Evolutionary conservation across 2,329 filamentous ascomycete species (phyloP).

Genomic region (Exophiala alcalophila): DNA sequence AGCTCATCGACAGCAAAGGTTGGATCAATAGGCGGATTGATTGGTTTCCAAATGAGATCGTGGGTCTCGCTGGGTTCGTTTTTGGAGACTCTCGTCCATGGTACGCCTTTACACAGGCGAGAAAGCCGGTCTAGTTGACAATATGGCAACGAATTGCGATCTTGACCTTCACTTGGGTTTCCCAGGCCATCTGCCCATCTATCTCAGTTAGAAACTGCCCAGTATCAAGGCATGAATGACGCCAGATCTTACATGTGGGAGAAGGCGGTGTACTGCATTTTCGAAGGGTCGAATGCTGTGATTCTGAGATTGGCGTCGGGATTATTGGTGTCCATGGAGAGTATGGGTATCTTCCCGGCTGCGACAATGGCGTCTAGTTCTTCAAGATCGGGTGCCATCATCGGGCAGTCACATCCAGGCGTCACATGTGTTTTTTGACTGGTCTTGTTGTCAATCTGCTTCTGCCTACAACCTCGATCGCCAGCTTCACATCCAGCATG

Average conservation of each 20-base stretch:
- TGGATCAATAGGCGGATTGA: background rate
- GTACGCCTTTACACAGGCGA: background rate
- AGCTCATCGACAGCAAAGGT: too few relatives aligned
- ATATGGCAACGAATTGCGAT: background rate
- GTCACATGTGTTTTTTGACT: too few relatives aligned
- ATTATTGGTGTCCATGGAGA: background rate
- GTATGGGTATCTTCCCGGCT: background rate
- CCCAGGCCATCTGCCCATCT: background rate
- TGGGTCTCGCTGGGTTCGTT: background rate
- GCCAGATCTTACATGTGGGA: conserved; percentile 6
- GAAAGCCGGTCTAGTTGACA: background rate
- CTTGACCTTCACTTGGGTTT: background rate
- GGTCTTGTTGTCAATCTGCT: too few relatives aligned
- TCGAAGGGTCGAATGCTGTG: background rate
- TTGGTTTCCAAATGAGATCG: background rate
- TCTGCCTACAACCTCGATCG: too few relatives aligned
- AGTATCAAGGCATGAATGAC: background rate
- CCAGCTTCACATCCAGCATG: too few relatives aligned
- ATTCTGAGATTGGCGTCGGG: background rate
- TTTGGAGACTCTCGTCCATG: background rate
- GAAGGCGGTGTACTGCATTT: background rate
- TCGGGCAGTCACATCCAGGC: too few relatives aligned
- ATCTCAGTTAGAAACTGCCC: background rate
- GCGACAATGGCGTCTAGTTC: background rate
- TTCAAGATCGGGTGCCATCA: background rate